phyloP scores from a whole-genome alignment of 139 green algal genomes.

The Axilococcus clingmanii region DNA sequence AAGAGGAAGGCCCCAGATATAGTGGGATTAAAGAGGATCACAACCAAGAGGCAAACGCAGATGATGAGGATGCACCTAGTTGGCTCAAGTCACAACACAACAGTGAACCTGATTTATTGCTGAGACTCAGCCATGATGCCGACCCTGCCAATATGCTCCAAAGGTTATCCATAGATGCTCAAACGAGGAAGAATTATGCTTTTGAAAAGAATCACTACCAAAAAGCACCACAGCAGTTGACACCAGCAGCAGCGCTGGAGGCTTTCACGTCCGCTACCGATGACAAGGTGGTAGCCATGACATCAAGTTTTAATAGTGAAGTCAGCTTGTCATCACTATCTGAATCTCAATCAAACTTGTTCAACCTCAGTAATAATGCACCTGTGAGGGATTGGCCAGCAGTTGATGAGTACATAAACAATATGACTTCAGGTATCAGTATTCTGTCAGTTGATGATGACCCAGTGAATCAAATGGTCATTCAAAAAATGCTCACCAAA shows the following conservation, averaged over 20 bases:
- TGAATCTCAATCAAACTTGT: neutral
- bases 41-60: neutral
- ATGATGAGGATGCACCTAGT: neutral
- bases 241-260: constrained; percentile 6
- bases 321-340: neutral
- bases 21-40: neutral
- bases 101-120: constrained; percentile 6
- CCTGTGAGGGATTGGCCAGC: neutral
- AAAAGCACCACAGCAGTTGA: constrained; percentile 27
- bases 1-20: neutral
- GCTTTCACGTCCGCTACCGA: neutral
- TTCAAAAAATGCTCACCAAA: constrained; percentile 43
- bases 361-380: neutral
- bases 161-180: constrained; percentile 12
- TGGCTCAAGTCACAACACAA: neutral
- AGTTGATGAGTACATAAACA: neutral
- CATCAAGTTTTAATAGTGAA: neutral
- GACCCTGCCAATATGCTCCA: constrained; percentile 21
- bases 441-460: constrained; percentile 57
- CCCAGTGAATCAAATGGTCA: constrained; percentile 55
- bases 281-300: neutral
- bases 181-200: neutral
- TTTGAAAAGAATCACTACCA: constrained; percentile 9
- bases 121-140: constrained; percentile 13
- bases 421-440: constrained; percentile 1